Evolutionary conservation across 228 moss, liverwort and hornwort genomes (phyloP), one percentile per base, ranked within the genome.

Genomic region (Sphagnum fallax): DNA sequence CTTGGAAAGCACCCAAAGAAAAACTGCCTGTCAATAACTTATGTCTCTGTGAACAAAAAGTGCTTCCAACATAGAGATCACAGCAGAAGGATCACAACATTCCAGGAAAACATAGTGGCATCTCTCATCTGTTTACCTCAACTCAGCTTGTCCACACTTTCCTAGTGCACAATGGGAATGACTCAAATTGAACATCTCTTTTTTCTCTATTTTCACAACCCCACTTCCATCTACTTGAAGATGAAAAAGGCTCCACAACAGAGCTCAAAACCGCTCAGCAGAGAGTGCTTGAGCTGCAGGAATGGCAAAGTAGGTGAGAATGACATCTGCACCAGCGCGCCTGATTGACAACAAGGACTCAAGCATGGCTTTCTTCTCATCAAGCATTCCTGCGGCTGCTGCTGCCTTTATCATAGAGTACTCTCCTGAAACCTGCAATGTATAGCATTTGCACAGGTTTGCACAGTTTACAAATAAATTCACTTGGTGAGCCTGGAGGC

Each of bases 391-490:
- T 52, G 87, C 90, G 65, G 91, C 98, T 50, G 85, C 75, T 1
- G 93, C 98, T 49, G 98, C 93, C 79, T 80, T 92, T 50, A 93
- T 92, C 98, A 98, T 98, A 16, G 98, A 88, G 67, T 93, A 98
- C 75, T 98, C 98, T 66, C 98, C 98, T 47, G 93, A 98, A 12
- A 98, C 98, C 98, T 93, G 87, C 74, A 67, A 8, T 13, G 62
- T 16, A 8, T 1, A 8, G 12, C 55, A 55, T 8, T 55, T 8
- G 8, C 9, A 8, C 55, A 8, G 8, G 8, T 55, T 55, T 8
- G 55, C 8, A 8, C 55, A 55, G 55, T 12, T 55, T 55, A 55
- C 55, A 55, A 12, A 55, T 12, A 8, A 1, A 55, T 55, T 55
- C 1, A 32, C 32, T 32, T 32, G 32, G 2, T 32, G 32, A 3